Evolutionary conservation across 257 asterid genomes (phyloP).

Genomic region (Lithospermum erythrorhizon): DNA sequence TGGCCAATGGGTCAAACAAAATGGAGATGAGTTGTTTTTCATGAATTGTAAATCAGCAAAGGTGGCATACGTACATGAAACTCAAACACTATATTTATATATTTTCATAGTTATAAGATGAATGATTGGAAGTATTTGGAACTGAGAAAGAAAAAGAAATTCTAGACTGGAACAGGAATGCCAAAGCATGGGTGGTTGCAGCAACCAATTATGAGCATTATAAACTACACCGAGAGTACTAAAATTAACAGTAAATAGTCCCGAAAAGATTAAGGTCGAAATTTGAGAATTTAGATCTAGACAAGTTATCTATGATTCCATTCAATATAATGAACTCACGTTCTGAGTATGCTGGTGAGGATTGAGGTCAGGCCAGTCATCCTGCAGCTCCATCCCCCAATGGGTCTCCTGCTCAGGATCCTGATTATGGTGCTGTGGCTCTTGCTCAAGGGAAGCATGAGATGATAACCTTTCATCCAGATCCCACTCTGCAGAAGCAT

Average conservation of each 20-base stretch:
- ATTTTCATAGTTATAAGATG: background rate
- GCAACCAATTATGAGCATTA: too few species aligned
- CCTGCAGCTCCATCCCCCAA: constrained; percentile 43
- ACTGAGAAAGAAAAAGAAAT: too few species aligned
- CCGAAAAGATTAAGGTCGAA: too few species aligned
- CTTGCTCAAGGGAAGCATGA: constrained; percentile 35
- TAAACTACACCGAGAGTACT: too few species aligned
- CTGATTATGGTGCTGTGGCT: constrained; percentile 26
- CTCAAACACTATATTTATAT: background rate
- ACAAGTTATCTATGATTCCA: background rate
- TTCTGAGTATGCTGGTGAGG: constrained; percentile 32
- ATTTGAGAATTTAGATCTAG: too few species aligned
- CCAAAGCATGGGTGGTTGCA: too few species aligned
- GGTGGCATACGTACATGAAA: background rate
- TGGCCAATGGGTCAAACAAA: background rate
- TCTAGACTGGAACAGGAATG: too few species aligned
- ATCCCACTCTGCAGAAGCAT: constrained; percentile 56
- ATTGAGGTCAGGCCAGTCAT: constrained; percentile 34
- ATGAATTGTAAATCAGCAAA: background rate
- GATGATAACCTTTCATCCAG: constrained; percentile 35
- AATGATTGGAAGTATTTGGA: too few species aligned
- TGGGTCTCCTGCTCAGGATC: constrained; percentile 18
- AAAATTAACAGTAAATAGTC: too few species aligned
- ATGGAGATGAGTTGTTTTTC: background rate
- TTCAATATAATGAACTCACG: constrained; percentile 25